Evolutionary conservation across 2,329 filamentous ascomycete species (phyloP).

Genomic region (Trichothecium roseum): DNA sequence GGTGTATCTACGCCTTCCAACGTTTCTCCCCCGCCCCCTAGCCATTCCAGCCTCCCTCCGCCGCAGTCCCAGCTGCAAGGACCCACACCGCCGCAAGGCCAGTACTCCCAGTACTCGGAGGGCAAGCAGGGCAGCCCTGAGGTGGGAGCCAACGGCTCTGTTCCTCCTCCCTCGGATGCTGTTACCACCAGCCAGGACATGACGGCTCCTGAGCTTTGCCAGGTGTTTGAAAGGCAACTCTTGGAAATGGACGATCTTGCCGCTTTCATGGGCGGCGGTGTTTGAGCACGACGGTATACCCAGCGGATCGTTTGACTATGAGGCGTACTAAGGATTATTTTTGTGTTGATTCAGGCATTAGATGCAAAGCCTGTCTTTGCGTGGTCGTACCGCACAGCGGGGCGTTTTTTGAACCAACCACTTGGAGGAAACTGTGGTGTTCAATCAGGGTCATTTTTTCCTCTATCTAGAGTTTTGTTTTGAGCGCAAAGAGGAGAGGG

Average conservation of each 20-base stretch:
- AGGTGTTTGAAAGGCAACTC: conserved; percentile 49
- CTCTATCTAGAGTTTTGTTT: too few species aligned
- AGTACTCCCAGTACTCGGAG: conserved; percentile 10
- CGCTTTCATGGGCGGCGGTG: conserved; percentile 52
- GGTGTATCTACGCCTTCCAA: conserved; percentile 35
- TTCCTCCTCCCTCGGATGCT: conserved; percentile 16
- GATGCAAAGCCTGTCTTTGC: too few species aligned
- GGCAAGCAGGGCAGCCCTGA: conserved; percentile 26
- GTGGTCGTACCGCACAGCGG: too few species aligned
- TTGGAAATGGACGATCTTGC: conserved; percentile 51
- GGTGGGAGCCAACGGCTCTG: conserved; percentile 18
- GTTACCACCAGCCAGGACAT: conserved; percentile 37
- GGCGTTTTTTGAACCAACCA: too few species aligned
- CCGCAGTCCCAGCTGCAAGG: conserved; percentile 1
- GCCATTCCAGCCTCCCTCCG: not conserved
- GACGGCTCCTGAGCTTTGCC: conserved; percentile 47
- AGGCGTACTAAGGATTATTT: too few species aligned
- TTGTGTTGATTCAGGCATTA: too few species aligned
- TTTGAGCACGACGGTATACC: conserved; percentile 19
- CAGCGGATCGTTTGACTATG: too few species aligned
- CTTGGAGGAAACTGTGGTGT: too few species aligned
- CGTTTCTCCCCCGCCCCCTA: conserved; percentile 27
- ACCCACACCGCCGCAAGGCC: conserved; percentile 5
- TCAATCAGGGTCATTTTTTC: too few species aligned
- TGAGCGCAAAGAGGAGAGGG: too few species aligned